These are phyloP conservation scores for Termitomyces heimii DNA, from an alignment of 768 basidiomycete species.

Conservation along the genomic window DNA sequence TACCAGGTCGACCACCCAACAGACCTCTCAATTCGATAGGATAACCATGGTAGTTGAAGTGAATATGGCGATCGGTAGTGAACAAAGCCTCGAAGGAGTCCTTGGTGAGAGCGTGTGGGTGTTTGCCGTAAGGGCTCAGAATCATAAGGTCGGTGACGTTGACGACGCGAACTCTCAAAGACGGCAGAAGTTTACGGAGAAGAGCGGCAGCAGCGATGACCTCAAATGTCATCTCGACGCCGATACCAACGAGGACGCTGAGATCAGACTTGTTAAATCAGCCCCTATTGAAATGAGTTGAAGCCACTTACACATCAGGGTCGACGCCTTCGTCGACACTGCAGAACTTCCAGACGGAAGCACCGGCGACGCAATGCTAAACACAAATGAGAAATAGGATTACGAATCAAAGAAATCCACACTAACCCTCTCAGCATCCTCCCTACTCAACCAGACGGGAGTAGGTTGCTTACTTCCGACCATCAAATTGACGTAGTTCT, in stretches of 20 bases:
- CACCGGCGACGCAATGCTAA: conserved; percentile 82
- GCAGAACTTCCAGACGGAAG: conserved; percentile 81
- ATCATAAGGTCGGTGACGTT: conserved; percentile 91
- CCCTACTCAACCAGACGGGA: conserved; percentile 69
- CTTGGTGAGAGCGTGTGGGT: conserved; percentile 68
- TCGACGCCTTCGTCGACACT: conserved; percentile 65
- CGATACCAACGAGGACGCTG: conserved; percentile 80
- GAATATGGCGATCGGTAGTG: conserved; percentile 59
- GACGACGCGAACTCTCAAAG: conserved; percentile 77
- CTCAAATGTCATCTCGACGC: conserved; percentile 86
- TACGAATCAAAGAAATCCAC: not conserved
- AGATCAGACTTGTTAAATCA: conserved; percentile 17
- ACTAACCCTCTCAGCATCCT: conserved; percentile 64
- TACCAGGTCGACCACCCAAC: conserved; percentile 48
- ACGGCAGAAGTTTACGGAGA: conserved; percentile 62
- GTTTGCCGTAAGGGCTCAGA: conserved; percentile 57
- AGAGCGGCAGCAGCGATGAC: conserved; percentile 82
- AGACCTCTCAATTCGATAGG: conserved; percentile 67
- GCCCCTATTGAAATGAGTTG: not conserved
- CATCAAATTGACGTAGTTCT: conserved; percentile 85
- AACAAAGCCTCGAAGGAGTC: conserved; percentile 67
- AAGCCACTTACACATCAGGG: conserved; percentile 57
- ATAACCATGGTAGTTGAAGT: conserved; percentile 85
- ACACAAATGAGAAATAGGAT: not conserved
- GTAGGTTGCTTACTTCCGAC: conserved; percentile 85